Conservation (phyloP, 441 rosid species). For the Capsella rubella region DNA sequence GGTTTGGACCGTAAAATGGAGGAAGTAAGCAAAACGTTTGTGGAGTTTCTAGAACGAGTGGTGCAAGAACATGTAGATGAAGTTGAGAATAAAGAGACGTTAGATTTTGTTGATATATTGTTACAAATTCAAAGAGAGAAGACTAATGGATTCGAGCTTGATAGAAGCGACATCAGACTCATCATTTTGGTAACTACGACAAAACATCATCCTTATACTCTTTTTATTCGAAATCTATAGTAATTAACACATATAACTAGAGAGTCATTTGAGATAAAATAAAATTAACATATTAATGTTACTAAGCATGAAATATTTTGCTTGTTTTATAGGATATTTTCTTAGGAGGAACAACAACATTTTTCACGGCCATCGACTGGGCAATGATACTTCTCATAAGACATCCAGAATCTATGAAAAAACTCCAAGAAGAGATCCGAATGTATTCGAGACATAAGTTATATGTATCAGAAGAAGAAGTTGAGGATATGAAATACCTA, state of each 20-base stretch:
- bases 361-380: conserved; percentile 9
- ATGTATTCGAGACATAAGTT: background rate
- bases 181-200: no score
- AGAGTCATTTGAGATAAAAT: no score
- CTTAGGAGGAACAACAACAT: conserved; percentile 15
- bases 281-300: no score
- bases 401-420: conserved; percentile 20
- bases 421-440: conserved; percentile 12
- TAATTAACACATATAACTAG: no score
- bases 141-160: no score
- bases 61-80: conserved; percentile 20
- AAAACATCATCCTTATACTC: no score
- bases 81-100: background rate
- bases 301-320: background rate
- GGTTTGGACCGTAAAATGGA: conserved; percentile 2
- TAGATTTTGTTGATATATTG: no score
- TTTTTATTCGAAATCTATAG: no score
- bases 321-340: conserved; percentile 11
- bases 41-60: conserved; percentile 3
- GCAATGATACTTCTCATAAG: conserved; percentile 3
- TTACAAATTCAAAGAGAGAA: no score
- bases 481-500: conserved; percentile 5
- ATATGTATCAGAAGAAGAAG: conserved; percentile 21
- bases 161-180: no score
- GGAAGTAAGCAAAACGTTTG: background rate